Conservation (phyloP, 345 rosid genomes). For the Erysimum cheiranthoides region DNA sequence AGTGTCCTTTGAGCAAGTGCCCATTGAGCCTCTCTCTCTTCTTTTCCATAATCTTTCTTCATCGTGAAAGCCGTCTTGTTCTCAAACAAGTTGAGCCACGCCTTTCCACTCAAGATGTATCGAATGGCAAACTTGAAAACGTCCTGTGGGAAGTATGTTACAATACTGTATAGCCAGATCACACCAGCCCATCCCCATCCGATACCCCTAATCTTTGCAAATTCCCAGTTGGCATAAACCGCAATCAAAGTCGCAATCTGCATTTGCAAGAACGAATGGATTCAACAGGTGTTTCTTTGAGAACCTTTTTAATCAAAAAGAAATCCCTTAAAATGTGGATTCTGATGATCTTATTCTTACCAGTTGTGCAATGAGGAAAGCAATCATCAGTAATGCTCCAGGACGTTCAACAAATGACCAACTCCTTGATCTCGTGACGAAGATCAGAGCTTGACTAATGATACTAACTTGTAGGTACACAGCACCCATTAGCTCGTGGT, state of each 20-base stretch:
- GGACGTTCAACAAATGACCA: conserved; percentile 91
- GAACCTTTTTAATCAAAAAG: background rate
- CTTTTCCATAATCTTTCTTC: conserved; percentile 85
- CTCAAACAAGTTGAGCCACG: conserved; percentile 76
- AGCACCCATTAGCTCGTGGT: conserved; percentile 76
- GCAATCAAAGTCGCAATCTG: conserved; percentile 92
- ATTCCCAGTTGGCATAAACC: conserved; percentile 83
- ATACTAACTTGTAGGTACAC: conserved; percentile 95
- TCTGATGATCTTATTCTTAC: conserved; percentile 65
- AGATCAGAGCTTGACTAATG: conserved; percentile 90
- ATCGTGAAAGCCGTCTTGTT: conserved; percentile 92
- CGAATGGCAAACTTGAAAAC: conserved; percentile 77
- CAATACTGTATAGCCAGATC: conserved; percentile 81
- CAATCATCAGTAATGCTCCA: conserved; percentile 66
- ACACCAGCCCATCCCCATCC: conserved; percentile 99
- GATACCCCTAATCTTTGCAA: conserved; percentile 73
- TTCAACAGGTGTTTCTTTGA: background rate
- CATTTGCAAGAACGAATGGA: background rate
- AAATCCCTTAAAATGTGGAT: background rate
- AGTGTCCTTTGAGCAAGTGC: conserved; percentile 82
- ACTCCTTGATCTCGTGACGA: conserved; percentile 92
- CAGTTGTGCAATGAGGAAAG: conserved; percentile 82
- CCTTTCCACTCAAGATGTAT: conserved; percentile 84
- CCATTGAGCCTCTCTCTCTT: conserved; percentile 95
- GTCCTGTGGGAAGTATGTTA: conserved; percentile 80